Base-by-base conservation (phyloP, 176 grass and related monocot genomes). In the Lolium perenne region DNA sequence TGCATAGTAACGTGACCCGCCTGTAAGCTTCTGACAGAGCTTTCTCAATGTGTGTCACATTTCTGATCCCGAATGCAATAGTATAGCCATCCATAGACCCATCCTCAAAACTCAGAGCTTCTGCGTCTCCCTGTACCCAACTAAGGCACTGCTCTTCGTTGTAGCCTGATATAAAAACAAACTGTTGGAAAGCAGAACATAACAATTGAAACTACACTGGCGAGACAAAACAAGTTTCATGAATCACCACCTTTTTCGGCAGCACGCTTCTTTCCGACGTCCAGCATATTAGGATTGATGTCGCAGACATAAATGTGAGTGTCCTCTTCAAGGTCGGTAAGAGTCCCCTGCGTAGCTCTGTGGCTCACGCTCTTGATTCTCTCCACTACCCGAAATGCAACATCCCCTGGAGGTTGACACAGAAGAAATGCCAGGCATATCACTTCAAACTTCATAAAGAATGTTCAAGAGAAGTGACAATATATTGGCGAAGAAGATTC, bases 11-110 rank as follows among this genome's bases (percentile, higher is more conserved):
- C 38, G 61, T 54, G 87, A 21, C 58, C 62, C 63, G n/a, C 95
- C 93, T 95, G 77, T 94, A 87, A 87, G 96, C 93, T 86, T 98
- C 96, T 13, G 88, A 74, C 56, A 98, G 90, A 84, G 81, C 91
- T 66, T 98, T 98, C 83, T 98, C 93, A 88, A 98, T 95, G 74
- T 94, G 95, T 8, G 93, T 95, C 60, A 98, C 91, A 84, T 98
- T 98, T 89, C 96, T 93, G 68, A 98, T 94, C 60, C 96, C 96
- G 77, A 98, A 98, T 60, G 90, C 96, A 60, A 98, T 95, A 5
- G 93, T 95, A 84, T 98, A 98, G 41, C 88, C 93, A 94, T 98
- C 93, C 96, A 98, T 95, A 65, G 91, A 95, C 70, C 66, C 78
- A 81, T 98, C 91, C 78, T 98, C 88, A 61, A 98, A 98, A 92